Percentiles rank a stretch among this genome's conserved stretches.
These are phyloP conservation scores for Cucurbita maxima DNA, from an alignment of 306 rosid species.

Conservation along the genomic window DNA sequence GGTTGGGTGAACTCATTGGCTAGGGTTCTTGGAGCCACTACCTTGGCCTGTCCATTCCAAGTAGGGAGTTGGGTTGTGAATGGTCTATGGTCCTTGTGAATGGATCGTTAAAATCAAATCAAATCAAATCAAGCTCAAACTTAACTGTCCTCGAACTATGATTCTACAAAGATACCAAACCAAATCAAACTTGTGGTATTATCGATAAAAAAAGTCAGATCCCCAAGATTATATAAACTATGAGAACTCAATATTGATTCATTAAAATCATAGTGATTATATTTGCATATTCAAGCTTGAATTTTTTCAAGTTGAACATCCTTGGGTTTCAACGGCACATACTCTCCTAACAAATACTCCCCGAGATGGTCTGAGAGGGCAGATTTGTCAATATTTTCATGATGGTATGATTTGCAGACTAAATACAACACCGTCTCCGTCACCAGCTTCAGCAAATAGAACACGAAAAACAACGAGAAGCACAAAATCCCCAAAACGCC, in stretches of 20 bases:
- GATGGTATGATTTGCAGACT: slow-evolving; percentile 79
- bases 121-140: too few relatives aligned
- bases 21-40: too few relatives aligned
- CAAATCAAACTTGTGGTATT: too few relatives aligned
- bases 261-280: background rate
- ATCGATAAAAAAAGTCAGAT: background rate
- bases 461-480: slow-evolving; percentile 19
- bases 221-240: background rate
- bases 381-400: slow-evolving; percentile 58
- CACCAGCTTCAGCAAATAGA: slow-evolving; percentile 37
- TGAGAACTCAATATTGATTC: background rate
- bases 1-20: too few relatives aligned
- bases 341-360: slow-evolving; percentile 25
- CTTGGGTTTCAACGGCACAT: slow-evolving; percentile 44
- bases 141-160: too few relatives aligned
- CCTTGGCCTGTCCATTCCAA: too few relatives aligned
- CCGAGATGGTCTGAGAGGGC: slow-evolving; percentile 53
- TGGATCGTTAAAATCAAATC: too few relatives aligned
- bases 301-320: slow-evolving; percentile 42
- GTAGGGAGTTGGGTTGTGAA: too few relatives aligned
- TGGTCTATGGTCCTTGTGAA: too few relatives aligned
- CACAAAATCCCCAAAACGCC: slow-evolving; percentile 26
- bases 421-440: slow-evolving; percentile 57
- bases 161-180: too few relatives aligned
- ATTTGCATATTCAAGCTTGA: background rate